Conservation (phyloP, 345 rosid genomes). For the Garcia nutans region DNA sequence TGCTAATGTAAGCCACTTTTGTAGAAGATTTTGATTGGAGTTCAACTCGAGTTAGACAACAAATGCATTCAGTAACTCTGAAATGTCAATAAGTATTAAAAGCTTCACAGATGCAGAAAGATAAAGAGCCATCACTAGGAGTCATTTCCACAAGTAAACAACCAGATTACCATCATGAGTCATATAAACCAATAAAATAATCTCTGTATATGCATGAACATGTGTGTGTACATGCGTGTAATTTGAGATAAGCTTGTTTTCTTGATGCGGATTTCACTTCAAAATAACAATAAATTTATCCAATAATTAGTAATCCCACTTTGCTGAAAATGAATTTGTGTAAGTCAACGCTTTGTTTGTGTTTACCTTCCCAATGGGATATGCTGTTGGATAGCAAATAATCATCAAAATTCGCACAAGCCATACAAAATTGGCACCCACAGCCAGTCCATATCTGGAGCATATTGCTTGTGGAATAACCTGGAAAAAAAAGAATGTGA, state of each 20-base stretch:
- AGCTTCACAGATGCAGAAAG: too few species aligned
- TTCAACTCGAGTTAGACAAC: neutral
- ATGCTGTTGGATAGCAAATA: conserved; percentile 81
- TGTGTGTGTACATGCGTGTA: neutral
- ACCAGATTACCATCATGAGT: neutral
- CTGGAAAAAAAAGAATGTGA: conserved; percentile 34
- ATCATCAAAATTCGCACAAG: conserved; percentile 83
- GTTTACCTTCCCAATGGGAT: conserved; percentile 86
- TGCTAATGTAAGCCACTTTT: neutral
- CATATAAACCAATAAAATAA: neutral
- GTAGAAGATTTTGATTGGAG: neutral
- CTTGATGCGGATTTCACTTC: neutral
- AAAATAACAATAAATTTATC: neutral
- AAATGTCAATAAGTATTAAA: neutral
- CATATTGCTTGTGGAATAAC: conserved; percentile 98
- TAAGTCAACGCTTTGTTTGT: neutral
- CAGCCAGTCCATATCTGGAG: conserved; percentile 89
- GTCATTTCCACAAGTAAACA: neutral
- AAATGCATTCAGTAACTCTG: neutral
- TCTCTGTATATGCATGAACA: too few species aligned
- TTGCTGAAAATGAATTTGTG: neutral
- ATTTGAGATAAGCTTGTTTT: neutral
- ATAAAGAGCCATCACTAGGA: neutral
- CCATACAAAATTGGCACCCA: conserved; percentile 83
- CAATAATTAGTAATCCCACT: neutral